These are phyloP conservation scores for Hemileia vastatrix DNA, from an alignment of 1,284 basidiomycete species.

Conservation along the genomic window DNA sequence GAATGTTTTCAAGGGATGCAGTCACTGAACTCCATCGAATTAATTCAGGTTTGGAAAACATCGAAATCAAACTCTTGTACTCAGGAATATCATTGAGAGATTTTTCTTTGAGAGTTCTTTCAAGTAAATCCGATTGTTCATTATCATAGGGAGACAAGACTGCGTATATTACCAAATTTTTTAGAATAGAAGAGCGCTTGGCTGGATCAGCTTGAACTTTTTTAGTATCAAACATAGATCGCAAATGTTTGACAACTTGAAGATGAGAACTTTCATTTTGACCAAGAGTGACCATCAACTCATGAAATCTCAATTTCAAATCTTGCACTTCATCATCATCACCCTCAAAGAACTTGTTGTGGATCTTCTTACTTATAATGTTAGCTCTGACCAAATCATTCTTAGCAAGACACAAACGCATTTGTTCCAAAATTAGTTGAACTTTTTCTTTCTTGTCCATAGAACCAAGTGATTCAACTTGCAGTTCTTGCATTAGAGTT, in stretches of 20 bases:
- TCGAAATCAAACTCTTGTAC: no score
- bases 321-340: conserved; percentile 83
- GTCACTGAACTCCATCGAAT: no score
- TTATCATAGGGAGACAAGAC: conserved; percentile 87
- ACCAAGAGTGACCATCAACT: conserved; percentile 96
- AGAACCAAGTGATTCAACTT: conserved; percentile 95
- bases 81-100: conserved; percentile 69
- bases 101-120: conserved; percentile 69
- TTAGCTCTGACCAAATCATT: conserved; percentile 77
- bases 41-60: conserved; percentile 81
- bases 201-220: no score
- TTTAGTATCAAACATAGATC: no score
- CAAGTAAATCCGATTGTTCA: conserved; percentile 93
- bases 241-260: no score
- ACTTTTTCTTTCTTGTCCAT: conserved; percentile 98
- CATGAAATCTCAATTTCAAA: conserved; percentile 89
- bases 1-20: conserved; percentile 80
- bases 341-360: conserved; percentile 82
- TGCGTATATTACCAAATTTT: conserved; percentile 84
- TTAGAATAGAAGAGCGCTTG: conserved; percentile 33
- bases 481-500: conserved; percentile 81
- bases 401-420: conserved; percentile 73
- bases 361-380: conserved; percentile 86
- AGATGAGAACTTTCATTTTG: no score
- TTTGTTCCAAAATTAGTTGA: conserved; percentile 95